Evolutionary conservation across 331 rosid species (phyloP).

Genomic region (Pyracantha coccinea): DNA sequence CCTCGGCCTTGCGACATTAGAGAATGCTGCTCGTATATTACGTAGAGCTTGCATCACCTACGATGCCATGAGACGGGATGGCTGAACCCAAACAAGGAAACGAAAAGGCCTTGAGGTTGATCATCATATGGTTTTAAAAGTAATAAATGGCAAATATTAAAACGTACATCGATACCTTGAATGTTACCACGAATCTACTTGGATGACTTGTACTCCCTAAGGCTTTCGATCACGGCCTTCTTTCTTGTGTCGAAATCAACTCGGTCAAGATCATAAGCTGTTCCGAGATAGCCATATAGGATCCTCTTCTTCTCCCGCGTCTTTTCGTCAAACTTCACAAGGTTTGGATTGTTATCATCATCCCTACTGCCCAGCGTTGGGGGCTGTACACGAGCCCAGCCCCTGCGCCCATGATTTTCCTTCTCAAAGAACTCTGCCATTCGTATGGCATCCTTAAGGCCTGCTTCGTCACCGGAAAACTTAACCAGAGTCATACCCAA

Average conservation of each 20-base stretch:
- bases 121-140: not conserved
- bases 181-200: not conserved
- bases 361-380: constrained; percentile 56
- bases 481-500: constrained; percentile 76
- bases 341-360: constrained; percentile 75
- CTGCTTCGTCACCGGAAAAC: constrained; percentile 71
- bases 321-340: constrained; percentile 65
- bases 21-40: not conserved
- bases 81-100: not conserved
- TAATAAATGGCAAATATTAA: not conserved
- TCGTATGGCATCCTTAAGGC: constrained; percentile 75
- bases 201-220: constrained; percentile 45
- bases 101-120: not conserved
- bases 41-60: constrained; percentile 1
- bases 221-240: constrained; percentile 62
- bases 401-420: constrained; percentile 78
- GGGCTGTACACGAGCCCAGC: constrained; percentile 65
- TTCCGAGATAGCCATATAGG: constrained; percentile 85
- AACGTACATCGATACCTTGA: constrained; percentile 1
- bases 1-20: not conserved
- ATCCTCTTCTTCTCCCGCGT: constrained; percentile 66
- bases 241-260: constrained; percentile 77
- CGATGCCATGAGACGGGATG: not conserved
- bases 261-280: constrained; percentile 81
- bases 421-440: constrained; percentile 67